These are phyloP conservation scores for Geoglossum glabrum DNA, from an alignment of 495 filamentous ascomycete species.

Conservation along the genomic window DNA sequence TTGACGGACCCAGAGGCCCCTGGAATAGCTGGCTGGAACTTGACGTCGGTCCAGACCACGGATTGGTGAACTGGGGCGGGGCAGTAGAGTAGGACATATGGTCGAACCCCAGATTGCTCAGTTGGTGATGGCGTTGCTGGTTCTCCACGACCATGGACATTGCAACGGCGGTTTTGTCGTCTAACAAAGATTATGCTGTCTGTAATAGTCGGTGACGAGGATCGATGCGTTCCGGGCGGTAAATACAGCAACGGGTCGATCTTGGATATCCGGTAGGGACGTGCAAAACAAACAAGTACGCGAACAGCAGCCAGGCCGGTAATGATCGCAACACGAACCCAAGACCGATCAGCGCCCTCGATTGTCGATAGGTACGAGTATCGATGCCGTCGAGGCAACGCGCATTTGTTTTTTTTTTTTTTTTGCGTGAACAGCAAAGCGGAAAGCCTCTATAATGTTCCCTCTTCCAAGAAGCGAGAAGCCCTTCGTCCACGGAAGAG, in stretches of 20 bases:
- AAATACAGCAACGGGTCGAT: background rate
- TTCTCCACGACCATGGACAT: slow-evolving; percentile 6
- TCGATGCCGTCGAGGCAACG: background rate
- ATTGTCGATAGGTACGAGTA: background rate
- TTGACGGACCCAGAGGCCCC: background rate
- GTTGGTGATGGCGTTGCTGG: slow-evolving; percentile 1
- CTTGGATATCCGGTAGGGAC: background rate
- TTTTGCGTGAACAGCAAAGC: background rate
- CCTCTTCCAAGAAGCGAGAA: background rate
- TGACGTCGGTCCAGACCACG: slow-evolving; percentile 1
- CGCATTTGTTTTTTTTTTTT: background rate
- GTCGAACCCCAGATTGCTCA: slow-evolving; percentile 2
- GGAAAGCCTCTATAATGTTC: background rate
- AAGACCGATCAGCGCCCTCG: background rate
- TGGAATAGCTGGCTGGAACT: slow-evolving; percentile 1
- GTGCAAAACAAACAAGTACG: background rate
- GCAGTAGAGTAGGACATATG: slow-evolving; percentile 2
- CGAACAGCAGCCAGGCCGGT: background rate
- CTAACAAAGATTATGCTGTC: too few species aligned
- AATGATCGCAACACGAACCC: background rate
- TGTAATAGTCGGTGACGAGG: background rate
- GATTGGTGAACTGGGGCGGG: slow-evolving; percentile 4
- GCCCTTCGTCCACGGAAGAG: background rate
- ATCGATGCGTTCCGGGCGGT: background rate
- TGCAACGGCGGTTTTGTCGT: background rate